A percentile compares a stretch with the other conserved stretches of the same genome.
Conservation (phyloP, 2,329 filamentous ascomycete genomes). For the Nothophoma quercina region DNA sequence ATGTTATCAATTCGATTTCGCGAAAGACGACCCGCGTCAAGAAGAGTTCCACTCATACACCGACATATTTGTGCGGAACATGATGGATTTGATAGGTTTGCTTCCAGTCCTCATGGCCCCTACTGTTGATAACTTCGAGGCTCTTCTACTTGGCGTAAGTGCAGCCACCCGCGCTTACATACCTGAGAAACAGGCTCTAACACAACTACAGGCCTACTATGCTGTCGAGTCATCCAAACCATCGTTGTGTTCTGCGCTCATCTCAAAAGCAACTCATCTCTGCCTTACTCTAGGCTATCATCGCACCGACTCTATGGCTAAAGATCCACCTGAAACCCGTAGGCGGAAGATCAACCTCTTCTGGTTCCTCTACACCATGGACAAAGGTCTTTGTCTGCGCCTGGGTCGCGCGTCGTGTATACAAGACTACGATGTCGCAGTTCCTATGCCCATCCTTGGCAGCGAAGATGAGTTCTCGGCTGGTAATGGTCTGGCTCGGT, state of each 20-base stretch:
- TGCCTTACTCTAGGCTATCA: slow-evolving; percentile 49
- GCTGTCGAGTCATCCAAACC: slow-evolving; percentile 46
- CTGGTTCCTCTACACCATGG: slow-evolving; percentile 48
- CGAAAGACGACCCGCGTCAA: slow-evolving; percentile 17
- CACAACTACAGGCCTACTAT: slow-evolving; percentile 28
- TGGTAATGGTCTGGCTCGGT: slow-evolving; percentile 9
- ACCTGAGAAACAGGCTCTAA: neutral
- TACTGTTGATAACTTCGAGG: slow-evolving; percentile 46
- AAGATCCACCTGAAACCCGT: slow-evolving; percentile 9
- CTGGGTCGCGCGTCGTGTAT: slow-evolving; percentile 47
- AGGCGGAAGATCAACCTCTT: slow-evolving; percentile 38
- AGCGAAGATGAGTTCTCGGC: slow-evolving; percentile 21
- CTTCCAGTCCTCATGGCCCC: slow-evolving; percentile 46
- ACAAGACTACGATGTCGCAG: slow-evolving; percentile 43
- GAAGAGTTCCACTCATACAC: slow-evolving; percentile 28
- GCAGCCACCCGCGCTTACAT: neutral
- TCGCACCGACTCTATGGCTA: slow-evolving; percentile 20
- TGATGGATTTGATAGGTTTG: slow-evolving; percentile 31
- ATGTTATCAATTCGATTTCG: slow-evolving; percentile 39
- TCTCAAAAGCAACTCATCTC: slow-evolving; percentile 46
- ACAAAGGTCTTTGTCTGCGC: slow-evolving; percentile 49
- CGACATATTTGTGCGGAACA: slow-evolving; percentile 37
- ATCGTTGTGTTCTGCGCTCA: slow-evolving; percentile 46
- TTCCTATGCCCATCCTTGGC: slow-evolving; percentile 20
- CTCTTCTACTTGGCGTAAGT: slow-evolving; percentile 41